phyloP scores from a whole-genome alignment of 2,329 filamentous ascomycete species.

The Penicillium verrucosum region DNA sequence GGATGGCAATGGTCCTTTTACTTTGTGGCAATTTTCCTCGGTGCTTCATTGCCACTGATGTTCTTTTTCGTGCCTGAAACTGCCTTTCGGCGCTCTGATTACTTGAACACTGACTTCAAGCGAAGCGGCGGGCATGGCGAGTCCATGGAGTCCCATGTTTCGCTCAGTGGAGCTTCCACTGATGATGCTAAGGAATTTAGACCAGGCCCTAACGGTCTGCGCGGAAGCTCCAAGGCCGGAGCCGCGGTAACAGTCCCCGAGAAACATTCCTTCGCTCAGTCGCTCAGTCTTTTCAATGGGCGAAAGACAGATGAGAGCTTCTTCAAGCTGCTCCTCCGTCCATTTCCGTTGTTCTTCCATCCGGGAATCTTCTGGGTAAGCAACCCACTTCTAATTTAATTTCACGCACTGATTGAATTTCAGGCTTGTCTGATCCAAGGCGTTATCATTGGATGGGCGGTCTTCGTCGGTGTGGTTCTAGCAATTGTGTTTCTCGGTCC shows the following conservation, averaged over 20 bases:
- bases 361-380: conserved; percentile 75
- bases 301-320: conserved; percentile 77
- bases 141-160: conserved; percentile 13
- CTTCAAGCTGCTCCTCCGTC: conserved; percentile 62
- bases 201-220: neutral
- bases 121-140: conserved; percentile 30
- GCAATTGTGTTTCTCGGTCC: conserved; percentile 78
- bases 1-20: conserved; percentile 90
- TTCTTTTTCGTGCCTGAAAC: conserved; percentile 83
- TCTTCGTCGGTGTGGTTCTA: conserved; percentile 81
- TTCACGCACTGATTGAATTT: conserved; percentile 7
- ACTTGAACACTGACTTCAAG: conserved; percentile 67
- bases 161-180: conserved; percentile 6
- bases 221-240: conserved; percentile 10
- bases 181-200: conserved; percentile 11
- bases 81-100: conserved; percentile 64
- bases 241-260: conserved; percentile 32
- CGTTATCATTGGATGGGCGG: conserved; percentile 89
- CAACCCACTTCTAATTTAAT: conserved; percentile 26
- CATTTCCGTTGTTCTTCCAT: conserved; percentile 78
- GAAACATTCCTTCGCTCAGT: conserved; percentile 57
- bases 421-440: conserved; percentile 73
- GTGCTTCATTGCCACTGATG: conserved; percentile 64
- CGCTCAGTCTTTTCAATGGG: conserved; percentile 71
- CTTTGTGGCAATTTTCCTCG: conserved; percentile 80